Conservation (phyloP, 1,139 yeast genomes). For the Pneumocystis carinii region DNA sequence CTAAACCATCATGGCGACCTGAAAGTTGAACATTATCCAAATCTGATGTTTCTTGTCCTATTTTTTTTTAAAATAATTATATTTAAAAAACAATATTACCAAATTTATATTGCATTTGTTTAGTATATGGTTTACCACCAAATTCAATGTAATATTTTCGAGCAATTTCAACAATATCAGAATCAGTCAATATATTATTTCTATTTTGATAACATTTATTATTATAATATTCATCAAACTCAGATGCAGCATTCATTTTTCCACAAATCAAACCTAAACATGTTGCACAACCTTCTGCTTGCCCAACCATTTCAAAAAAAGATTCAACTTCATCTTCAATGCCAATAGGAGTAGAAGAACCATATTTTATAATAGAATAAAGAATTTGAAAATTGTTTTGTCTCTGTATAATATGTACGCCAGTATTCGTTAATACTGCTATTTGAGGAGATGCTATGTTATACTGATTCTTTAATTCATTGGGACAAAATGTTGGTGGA, state of each 20-base stretch:
- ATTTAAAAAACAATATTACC: background rate
- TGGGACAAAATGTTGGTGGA: slow-evolving; percentile 68
- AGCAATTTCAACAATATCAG: slow-evolving; percentile 30
- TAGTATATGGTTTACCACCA: slow-evolving; percentile 33
- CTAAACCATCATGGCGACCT: slow-evolving; percentile 86
- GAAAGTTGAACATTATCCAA: slow-evolving; percentile 70
- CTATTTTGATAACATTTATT: background rate
- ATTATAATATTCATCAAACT: slow-evolving; percentile 10
- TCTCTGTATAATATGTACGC: slow-evolving; percentile 60
- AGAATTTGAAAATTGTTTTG: slow-evolving; percentile 56
- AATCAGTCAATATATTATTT: slow-evolving; percentile 2
- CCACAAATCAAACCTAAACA: slow-evolving; percentile 65
- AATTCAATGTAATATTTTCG: slow-evolving; percentile 34
- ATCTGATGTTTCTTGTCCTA: slow-evolving; percentile 1
- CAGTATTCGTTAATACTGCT: slow-evolving; percentile 68
- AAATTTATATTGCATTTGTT: slow-evolving; percentile 20
- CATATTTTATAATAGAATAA: slow-evolving; percentile 10
- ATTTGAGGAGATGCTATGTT: slow-evolving; percentile 39
- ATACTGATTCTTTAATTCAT: slow-evolving; percentile 75
- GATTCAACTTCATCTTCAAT: slow-evolving; percentile 21
- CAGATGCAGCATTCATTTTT: slow-evolving; percentile 26
- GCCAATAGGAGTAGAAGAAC: slow-evolving; percentile 8
- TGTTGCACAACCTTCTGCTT: slow-evolving; percentile 71
- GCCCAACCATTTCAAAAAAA: slow-evolving; percentile 42
- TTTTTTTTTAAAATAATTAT: background rate